Percentiles rank a stretch among this genome's conserved stretches.
These are phyloP conservation scores for Epichloe elymi DNA, from an alignment of 2,329 filamentous ascomycete species.

Conservation along the genomic window DNA sequence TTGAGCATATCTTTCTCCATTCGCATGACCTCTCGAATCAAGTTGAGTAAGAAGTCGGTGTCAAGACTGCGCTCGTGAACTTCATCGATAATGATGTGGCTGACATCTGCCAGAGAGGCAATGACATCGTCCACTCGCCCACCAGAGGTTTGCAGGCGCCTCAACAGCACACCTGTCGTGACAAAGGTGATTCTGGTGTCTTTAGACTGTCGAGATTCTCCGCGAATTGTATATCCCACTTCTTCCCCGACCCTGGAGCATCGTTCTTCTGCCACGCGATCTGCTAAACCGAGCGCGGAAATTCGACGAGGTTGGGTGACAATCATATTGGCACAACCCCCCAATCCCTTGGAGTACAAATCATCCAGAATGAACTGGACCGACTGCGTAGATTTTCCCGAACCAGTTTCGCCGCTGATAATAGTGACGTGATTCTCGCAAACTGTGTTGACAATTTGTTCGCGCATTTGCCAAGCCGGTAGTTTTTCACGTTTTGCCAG, in stretches of 20 bases:
- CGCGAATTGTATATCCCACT: conserved; percentile 82
- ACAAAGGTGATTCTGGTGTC: conserved; percentile 88
- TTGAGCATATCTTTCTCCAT: conserved; percentile 68
- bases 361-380: conserved; percentile 94
- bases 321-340: conserved; percentile 78
- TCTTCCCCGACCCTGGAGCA: conserved; percentile 73
- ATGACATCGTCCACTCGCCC: conserved; percentile 68
- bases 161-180: conserved; percentile 83
- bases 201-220: conserved; percentile 63
- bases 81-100: conserved; percentile 90
- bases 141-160: conserved; percentile 82
- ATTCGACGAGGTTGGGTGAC: conserved; percentile 94
- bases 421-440: conserved; percentile 77
- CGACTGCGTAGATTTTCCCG: conserved; percentile 91
- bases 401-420: conserved; percentile 92
- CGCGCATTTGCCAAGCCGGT: conserved; percentile 76
- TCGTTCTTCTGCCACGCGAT: conserved; percentile 86
- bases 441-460: conserved; percentile 65
- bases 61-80: conserved; percentile 92
- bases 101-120: conserved; percentile 74
- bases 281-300: conserved; percentile 83
- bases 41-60: conserved; percentile 82
- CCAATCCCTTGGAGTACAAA: conserved; percentile 63
- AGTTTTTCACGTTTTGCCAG: conserved; percentile 56
- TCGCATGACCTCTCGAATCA: conserved; percentile 70